phyloP scores from a whole-genome alignment of 768 basidiomycete genomes.

The Pisolithus albus region DNA sequence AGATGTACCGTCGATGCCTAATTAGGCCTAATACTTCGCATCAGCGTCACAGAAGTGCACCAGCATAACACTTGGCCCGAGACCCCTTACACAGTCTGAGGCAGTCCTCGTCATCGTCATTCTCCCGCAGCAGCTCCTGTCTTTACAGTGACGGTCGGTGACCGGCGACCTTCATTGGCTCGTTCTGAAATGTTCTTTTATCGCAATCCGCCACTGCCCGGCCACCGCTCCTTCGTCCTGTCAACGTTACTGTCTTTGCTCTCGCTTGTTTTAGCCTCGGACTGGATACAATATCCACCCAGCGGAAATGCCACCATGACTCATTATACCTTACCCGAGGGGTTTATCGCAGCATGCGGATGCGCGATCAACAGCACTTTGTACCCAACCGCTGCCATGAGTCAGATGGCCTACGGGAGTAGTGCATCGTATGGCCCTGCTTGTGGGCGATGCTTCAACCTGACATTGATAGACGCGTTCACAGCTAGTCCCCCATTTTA shows the following conservation, averaged over 20 bases:
- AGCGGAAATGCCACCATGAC: conserved; percentile 69
- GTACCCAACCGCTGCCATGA: conserved; percentile 77
- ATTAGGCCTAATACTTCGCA: no score
- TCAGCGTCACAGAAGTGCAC: no score
- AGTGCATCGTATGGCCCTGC: conserved; percentile 63
- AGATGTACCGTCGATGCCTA: no score
- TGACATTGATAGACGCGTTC: conserved; percentile 67
- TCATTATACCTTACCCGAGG: conserved; percentile 51
- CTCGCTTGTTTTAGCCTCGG: conserved; percentile 19
- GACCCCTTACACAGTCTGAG: no score
- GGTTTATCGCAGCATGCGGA: conserved; percentile 62
- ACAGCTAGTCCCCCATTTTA: conserved; percentile 62
- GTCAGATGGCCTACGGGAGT: conserved; percentile 74
- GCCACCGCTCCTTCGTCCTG: conserved; percentile 15
- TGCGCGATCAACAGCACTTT: conserved; percentile 58
- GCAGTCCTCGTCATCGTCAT: no score
- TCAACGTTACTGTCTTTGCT: conserved; percentile 19
- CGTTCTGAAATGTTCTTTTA: conserved; percentile 15
- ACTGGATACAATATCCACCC: conserved; percentile 61
- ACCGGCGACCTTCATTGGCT: no score
- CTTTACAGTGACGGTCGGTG: no score
- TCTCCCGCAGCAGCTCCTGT: no score
- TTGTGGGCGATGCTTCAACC: conserved; percentile 74
- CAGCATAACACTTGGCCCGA: no score
- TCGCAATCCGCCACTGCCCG: not conserved